Percentiles rank a stretch among this genome's conserved stretches.
Evolutionary conservation across 768 basidiomycete species (phyloP).

Genomic region (Podaxis carcinomalis): DNA sequence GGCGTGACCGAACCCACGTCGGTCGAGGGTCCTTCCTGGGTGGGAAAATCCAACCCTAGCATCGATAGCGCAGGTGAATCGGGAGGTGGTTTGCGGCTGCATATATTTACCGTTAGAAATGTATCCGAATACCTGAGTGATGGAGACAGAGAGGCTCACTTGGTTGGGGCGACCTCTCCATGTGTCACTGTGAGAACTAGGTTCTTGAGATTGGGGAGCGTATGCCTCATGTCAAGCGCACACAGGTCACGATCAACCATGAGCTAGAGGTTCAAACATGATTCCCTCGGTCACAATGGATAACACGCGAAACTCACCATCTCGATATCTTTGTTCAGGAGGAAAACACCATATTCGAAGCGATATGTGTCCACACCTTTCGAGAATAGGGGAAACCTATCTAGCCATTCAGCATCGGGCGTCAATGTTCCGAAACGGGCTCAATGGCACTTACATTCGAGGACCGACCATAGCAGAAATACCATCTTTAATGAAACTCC

Average conservation of each 20-base stretch:
- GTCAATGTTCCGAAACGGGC: neutral
- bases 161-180: constrained; percentile 47
- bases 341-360: constrained; percentile 95
- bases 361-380: constrained; percentile 95
- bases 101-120: constrained; percentile 5
- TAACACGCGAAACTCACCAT: constrained; percentile 49
- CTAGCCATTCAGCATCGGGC: constrained; percentile 1
- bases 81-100: constrained; percentile 11
- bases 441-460: constrained; percentile 61
- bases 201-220: constrained; percentile 94
- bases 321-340: constrained; percentile 97
- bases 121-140: neutral
- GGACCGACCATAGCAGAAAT: constrained; percentile 96
- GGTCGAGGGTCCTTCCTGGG: constrained; percentile 19
- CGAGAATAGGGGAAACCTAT: constrained; percentile 91
- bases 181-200: constrained; percentile 81
- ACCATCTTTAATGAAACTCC: constrained; percentile 87
- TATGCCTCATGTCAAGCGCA: constrained; percentile 91
- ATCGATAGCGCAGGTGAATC: constrained; percentile 13
- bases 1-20: constrained; percentile 29
- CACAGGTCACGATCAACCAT: constrained; percentile 89
- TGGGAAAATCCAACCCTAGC: constrained; percentile 12
- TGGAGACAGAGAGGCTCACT: constrained; percentile 27
- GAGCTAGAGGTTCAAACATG: constrained; percentile 45
- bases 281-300: neutral